Evolutionary conservation across 2,329 filamentous ascomycete genomes (phyloP).

Genomic region (Sarocladium kiliense): DNA sequence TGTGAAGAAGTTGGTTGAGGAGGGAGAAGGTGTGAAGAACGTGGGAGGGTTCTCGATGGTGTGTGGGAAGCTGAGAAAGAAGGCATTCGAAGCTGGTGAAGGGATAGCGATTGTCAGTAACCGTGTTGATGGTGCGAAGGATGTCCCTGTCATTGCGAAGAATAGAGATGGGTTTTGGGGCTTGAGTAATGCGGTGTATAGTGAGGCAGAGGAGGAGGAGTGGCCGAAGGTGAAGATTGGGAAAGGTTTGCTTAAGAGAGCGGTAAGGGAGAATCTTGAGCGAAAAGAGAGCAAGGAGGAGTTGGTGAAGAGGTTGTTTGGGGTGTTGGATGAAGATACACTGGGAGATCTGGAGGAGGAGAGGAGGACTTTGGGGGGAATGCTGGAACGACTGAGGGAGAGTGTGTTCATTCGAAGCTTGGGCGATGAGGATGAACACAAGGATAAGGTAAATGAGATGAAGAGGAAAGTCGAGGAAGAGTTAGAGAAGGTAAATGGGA

Average conservation of each 20-base stretch:
- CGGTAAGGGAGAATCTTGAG: slow-evolving; percentile 34
- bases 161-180: slow-evolving; percentile 48
- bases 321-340: slow-evolving; percentile 51
- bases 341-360: slow-evolving; percentile 38
- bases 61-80: slow-evolving; percentile 52
- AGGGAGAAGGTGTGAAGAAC: slow-evolving; percentile 46
- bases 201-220: slow-evolving; percentile 34
- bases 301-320: slow-evolving; percentile 47
- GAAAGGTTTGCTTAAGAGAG: slow-evolving; percentile 37
- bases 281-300: slow-evolving; percentile 37
- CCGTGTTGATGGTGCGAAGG: slow-evolving; percentile 43
- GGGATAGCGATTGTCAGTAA: slow-evolving; percentile 60
- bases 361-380: slow-evolving; percentile 26
- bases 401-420: slow-evolving; percentile 59
- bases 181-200: slow-evolving; percentile 57
- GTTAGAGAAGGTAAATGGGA: slow-evolving; percentile 18
- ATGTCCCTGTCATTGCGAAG: slow-evolving; percentile 51
- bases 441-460: slow-evolving; percentile 39
- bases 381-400: slow-evolving; percentile 51
- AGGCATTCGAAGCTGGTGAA: slow-evolving; percentile 26
- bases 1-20: slow-evolving; percentile 44
- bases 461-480: slow-evolving; percentile 31
- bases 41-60: slow-evolving; percentile 63
- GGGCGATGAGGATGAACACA: slow-evolving; percentile 40
- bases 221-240: slow-evolving; percentile 60